Conservation (phyloP, 140 eudicot species). For the Erigeron philadelphicus region DNA sequence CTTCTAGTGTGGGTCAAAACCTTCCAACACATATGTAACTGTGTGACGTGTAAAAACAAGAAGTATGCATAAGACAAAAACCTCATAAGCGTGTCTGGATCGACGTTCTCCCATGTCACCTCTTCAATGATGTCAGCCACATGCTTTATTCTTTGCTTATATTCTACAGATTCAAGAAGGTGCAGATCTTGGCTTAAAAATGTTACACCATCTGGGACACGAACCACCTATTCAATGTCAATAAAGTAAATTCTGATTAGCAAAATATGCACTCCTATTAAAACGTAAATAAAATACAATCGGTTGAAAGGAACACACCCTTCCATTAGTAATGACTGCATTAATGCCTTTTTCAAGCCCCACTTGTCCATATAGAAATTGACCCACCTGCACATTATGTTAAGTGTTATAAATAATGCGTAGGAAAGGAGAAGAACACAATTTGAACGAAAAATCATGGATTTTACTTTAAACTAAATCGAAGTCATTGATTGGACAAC, state of each 20-base stretch:
- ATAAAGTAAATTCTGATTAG: slow-evolving; percentile 9
- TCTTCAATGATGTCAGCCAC: slow-evolving; percentile 66
- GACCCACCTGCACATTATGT: slow-evolving; percentile 58
- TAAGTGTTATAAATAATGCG: slow-evolving; percentile 11
- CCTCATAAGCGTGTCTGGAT: slow-evolving; percentile 89
- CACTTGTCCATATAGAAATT: slow-evolving; percentile 49
- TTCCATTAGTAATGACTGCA: slow-evolving; percentile 92
- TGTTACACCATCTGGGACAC: slow-evolving; percentile 39
- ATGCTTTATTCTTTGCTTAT: slow-evolving; percentile 80
- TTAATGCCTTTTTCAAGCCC: slow-evolving; percentile 54
- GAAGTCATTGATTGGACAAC: not conserved
- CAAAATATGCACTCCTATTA: not conserved
- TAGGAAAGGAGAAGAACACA: slow-evolving; percentile 1
- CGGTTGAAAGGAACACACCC: slow-evolving; percentile 45
- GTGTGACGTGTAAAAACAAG: not conserved
- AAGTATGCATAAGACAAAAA: slow-evolving; percentile 18
- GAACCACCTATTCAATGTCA: slow-evolving; percentile 50
- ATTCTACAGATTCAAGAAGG: slow-evolving; percentile 84
- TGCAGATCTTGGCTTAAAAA: slow-evolving; percentile 82
- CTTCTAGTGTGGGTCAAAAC: not conserved
- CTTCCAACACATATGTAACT: not conserved
- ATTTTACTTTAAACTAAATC: not conserved
- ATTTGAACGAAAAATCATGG: not conserved
- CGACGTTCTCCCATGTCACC: slow-evolving; percentile 67
- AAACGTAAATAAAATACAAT: not conserved